phyloP scores from a whole-genome alignment of 2,329 filamentous ascomycete species.

The Mariannaea elegans region DNA sequence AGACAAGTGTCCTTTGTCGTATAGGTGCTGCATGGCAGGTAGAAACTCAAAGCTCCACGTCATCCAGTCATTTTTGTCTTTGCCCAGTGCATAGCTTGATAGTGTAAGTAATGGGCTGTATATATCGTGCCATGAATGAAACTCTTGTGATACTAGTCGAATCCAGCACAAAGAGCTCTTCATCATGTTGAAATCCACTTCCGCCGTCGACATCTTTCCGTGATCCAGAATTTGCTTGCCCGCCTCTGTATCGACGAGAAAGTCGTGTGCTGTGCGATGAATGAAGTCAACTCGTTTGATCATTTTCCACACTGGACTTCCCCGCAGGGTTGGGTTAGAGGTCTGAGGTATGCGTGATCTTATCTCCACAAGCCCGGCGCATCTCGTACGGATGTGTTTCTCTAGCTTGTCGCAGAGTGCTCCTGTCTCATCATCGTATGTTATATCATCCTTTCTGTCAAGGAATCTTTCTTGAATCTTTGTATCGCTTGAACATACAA shows the following conservation, averaged over 20 bases:
- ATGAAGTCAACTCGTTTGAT: neutral
- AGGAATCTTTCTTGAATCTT: neutral
- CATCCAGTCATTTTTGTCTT: too few relatives aligned
- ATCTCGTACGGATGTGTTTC: neutral
- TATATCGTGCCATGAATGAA: too few relatives aligned
- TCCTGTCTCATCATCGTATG: neutral
- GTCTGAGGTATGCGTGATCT: too few relatives aligned
- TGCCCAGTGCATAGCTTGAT: neutral
- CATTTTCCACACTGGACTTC: too few relatives aligned
- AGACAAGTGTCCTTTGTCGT: neutral
- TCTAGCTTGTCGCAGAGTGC: neutral
- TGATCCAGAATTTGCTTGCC: neutral
- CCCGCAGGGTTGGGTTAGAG: too few relatives aligned
- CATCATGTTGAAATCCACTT: neutral
- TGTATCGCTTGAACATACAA: neutral
- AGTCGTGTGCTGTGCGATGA: constrained; percentile 1
- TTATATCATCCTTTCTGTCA: neutral
- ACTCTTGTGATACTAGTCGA: neutral
- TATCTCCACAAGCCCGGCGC: neutral
- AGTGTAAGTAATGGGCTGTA: neutral
- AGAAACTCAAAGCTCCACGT: neutral
- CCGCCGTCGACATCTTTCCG: neutral
- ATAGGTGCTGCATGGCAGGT: neutral
- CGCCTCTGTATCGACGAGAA: constrained; percentile 2
- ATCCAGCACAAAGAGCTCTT: neutral